These are phyloP conservation scores for Fusarium sp. DNA, from an alignment of 2,329 filamentous ascomycete species.

Conservation along the genomic window DNA sequence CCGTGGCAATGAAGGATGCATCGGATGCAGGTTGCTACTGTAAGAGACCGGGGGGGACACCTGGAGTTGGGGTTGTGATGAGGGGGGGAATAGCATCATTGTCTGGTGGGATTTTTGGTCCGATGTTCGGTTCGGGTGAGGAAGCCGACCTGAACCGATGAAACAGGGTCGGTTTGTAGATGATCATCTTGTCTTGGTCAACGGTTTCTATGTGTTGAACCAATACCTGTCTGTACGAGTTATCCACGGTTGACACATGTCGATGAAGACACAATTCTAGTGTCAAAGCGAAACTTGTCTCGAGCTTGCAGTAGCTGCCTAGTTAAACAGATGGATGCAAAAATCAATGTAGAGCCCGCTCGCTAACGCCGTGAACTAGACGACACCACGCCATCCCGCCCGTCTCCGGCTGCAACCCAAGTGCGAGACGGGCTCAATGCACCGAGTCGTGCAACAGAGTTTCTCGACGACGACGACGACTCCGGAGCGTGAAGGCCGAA, in stretches of 20 bases:
- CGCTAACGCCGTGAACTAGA: slow-evolving; percentile 7
- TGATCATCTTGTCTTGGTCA: neutral
- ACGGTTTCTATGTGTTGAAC: neutral
- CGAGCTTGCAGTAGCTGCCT: neutral
- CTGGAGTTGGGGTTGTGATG: neutral
- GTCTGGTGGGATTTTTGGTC: slow-evolving; percentile 12
- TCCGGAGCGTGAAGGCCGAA: neutral
- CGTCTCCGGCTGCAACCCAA: slow-evolving; percentile 25
- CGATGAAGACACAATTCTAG: neutral
- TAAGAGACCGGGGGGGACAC: neutral
- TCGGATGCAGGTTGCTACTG: slow-evolving; percentile 7
- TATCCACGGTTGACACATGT: neutral
- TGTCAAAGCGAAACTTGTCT: neutral
- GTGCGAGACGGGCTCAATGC: slow-evolving; percentile 23
- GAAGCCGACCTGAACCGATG: neutral
- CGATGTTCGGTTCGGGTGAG: slow-evolving; percentile 27
- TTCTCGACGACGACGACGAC: neutral
- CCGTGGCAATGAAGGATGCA: slow-evolving; percentile 4
- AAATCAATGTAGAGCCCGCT: neutral
- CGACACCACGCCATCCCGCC: slow-evolving; percentile 29
- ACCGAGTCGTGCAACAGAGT: slow-evolving; percentile 20
- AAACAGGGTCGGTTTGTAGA: slow-evolving; percentile 5
- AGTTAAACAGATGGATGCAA: neutral
- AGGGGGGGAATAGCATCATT: slow-evolving; percentile 16
- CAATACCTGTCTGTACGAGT: neutral